Evolutionary conservation across 2,329 filamentous ascomycete genomes (phyloP), one percentile per base, ranked within the genome.

Genomic region (Coleophoma crateriformis): DNA sequence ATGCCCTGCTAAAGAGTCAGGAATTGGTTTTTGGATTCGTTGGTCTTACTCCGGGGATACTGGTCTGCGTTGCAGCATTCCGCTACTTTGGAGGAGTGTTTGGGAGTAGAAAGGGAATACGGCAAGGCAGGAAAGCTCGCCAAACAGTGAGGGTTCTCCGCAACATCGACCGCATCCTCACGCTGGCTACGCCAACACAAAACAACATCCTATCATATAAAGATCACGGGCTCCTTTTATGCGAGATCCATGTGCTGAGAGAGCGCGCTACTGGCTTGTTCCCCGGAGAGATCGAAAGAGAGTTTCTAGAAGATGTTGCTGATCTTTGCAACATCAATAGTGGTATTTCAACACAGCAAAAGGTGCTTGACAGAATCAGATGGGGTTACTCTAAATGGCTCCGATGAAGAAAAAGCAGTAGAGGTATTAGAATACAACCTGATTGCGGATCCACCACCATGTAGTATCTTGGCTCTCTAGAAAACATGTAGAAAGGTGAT

Each of bases 11-110:
- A 50, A 96, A 94, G 72, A 96, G 91, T 62, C 94, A 99, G 65
- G 92, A 99, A 65, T 78, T 99, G 44, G 88, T 99, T 20, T 99
- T 99, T 70, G 94, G 90, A n/a, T 96, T 99, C 63, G 85, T 99
- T 35, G 91, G 91, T 6, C 74, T 99, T 22, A 97, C 94, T 0
- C 94, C 94, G 0, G 92, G 94, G 12, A 79, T 97, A n/a, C 73
- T 99, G 32, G 88, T 97, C 35, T 87, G 85, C 2, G 82, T 92
- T 54, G 84, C 82, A n/a, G 70, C 83, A 11, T 70, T 85, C 43
- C 82, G 82, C 55, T 97, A 92, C 73, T 64, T 96, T 1, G 76
- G 78, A 35, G 77, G 81, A 15, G 65, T 84, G 1, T 80, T 96
- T 51, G 87, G 85, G 40, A 85, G 79, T 53, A 82, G 88, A 44